phyloP scores from a whole-genome alignment of 306 rosid genomes.

The Medicago truncatula region DNA sequence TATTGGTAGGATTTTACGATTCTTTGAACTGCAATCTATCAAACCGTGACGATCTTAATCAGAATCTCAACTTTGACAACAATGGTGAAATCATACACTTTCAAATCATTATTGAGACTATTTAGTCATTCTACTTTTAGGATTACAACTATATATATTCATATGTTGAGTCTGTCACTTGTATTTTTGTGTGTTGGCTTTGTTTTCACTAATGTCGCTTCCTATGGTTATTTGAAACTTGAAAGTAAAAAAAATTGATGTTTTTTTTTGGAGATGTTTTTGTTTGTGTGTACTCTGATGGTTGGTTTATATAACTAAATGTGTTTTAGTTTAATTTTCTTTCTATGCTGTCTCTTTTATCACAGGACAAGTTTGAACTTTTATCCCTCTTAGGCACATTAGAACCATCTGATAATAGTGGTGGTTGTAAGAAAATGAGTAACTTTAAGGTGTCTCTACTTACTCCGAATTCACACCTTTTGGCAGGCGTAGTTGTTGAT shows the following conservation, averaged over 20 bases:
- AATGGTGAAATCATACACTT: too few relatives aligned
- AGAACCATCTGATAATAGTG: slow-evolving; percentile 52
- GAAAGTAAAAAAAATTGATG: not conserved
- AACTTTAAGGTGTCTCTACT: slow-evolving; percentile 62
- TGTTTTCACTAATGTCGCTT: not conserved
- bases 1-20: too few relatives aligned
- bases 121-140: not conserved
- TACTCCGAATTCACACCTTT: slow-evolving; percentile 66
- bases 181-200: not conserved
- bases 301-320: not conserved
- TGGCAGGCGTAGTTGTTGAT: slow-evolving; percentile 84
- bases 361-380: slow-evolving; percentile 80
- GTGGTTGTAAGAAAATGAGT: slow-evolving; percentile 51
- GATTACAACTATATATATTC: slow-evolving; percentile 21
- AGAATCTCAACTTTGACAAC: too few relatives aligned
- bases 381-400: slow-evolving; percentile 67
- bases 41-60: too few relatives aligned
- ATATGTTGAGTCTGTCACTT: not conserved
- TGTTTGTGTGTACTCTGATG: slow-evolving; percentile 10
- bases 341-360: slow-evolving; percentile 21
- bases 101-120: too few relatives aligned
- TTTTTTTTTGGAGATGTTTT: too few relatives aligned
- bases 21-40: too few relatives aligned
- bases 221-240: slow-evolving; percentile 4
- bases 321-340: slow-evolving; percentile 24